phyloP scores from a whole-genome alignment of 495 filamentous ascomycete species.

The Penicillium simplicissimum region DNA sequence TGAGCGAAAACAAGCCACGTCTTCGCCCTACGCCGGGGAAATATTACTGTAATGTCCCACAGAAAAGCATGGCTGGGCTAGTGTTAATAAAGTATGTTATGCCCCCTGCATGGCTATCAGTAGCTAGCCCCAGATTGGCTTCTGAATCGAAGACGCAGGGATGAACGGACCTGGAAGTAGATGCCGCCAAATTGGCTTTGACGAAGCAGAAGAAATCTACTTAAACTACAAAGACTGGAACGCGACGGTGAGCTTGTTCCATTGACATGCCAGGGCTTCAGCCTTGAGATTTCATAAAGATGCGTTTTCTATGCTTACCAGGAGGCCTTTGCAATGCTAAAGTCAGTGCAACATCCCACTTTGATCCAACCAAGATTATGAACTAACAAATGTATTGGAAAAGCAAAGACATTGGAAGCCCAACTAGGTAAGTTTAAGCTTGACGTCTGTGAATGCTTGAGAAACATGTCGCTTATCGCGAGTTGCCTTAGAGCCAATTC shows the following conservation, averaged over 20 bases:
- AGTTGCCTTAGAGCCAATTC: conserved; percentile 11
- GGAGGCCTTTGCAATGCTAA: conserved; percentile 30
- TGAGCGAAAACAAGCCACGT: not conserved
- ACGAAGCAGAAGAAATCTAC: not conserved
- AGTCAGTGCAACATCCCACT: not conserved
- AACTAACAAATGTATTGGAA: not conserved
- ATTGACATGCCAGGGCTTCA: not conserved
- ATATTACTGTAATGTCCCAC: not conserved
- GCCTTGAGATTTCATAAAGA: conserved; percentile 2
- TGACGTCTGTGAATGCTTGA: not conserved
- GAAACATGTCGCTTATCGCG: not conserved
- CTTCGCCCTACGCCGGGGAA: not conserved
- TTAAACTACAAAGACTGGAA: not conserved
- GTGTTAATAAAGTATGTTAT: not conserved
- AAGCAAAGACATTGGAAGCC: conserved; percentile 22
- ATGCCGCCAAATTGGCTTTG: not conserved
- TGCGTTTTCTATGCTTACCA: conserved; percentile 36
- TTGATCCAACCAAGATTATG: not conserved
- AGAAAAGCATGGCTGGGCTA: not conserved
- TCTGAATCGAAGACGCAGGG: not conserved
- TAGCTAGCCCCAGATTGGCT: not conserved
- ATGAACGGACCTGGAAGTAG: not conserved
- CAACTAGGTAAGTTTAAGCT: conserved; percentile 28
- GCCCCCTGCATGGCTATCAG: not conserved
- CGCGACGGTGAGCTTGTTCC: not conserved